Evolutionary conservation across 2,329 filamentous ascomycete species (phyloP), one percentile per base, ranked within the genome.

Genomic region (Cordyceps tenuipes): DNA sequence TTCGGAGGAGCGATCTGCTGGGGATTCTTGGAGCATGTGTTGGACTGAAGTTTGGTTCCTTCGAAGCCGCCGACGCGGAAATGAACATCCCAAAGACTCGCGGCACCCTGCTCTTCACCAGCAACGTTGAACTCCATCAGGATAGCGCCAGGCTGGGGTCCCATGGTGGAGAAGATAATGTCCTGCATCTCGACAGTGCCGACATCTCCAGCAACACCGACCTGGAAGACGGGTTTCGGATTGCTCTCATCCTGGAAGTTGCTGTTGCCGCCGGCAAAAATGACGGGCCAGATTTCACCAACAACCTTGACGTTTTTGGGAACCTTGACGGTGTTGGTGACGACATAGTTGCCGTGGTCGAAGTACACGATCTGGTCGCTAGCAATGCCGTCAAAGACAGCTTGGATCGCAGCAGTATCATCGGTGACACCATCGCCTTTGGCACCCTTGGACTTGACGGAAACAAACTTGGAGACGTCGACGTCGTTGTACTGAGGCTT

Each of bases 1-100:
- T 89, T 85, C 64, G 86, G 81, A 3, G 75, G 72, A 55, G 88
- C 84, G 6, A 79, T 81, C 15, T 78, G 75, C 55, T 80, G 78
- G 47, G 89, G 88, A 63, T 86, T 89, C 81, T 95, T 95, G 71
- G 82, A 74, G 77, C 92, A 97, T 59, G 80, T 86, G 72, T 90
- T 81, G 19, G 87, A 88, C 74, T 95, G 90, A 17, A 97, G 82
- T 64, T 89, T 75, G 31, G 92, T 95, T 62, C 93, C 93, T 5
- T 89, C 87, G 59, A 87, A 86, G 48, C 94, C 94, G 67, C 91
- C 93, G 67, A 99, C 84, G 69, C 94, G 90, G 76, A 94, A 88
- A 78, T 99, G 94, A n/a, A 92, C 87, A 68, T 99, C 94, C 90
- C 92, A 99, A 75, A 97, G 86, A 63, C 85, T 93, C 21, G 86